Conservation (phyloP, 352 stramenopile species). For the Pythium sp. region DNA sequence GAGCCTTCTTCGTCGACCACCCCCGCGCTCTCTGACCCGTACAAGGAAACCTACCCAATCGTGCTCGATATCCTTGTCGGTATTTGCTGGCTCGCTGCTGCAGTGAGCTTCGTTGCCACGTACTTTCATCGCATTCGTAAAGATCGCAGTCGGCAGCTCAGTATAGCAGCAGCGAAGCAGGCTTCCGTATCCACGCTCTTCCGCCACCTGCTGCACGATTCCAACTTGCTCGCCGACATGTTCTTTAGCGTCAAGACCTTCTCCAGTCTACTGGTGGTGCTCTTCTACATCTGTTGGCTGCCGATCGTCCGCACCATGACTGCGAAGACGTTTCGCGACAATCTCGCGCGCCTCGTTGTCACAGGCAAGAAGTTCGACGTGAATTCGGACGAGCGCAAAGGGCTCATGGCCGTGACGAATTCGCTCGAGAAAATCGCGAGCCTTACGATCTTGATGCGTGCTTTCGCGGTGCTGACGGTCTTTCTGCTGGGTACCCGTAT, state of each 20-base stretch:
- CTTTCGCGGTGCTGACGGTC: conserved; percentile 31
- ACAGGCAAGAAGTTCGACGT: conserved; percentile 32
- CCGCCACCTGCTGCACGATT: background rate
- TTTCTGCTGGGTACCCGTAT: conserved; percentile 37
- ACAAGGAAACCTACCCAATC: conserved; percentile 19
- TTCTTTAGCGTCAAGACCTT: background rate
- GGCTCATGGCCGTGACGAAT: conserved; percentile 24
- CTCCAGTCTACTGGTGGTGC: conserved; percentile 17
- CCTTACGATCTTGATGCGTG: conserved; percentile 29
- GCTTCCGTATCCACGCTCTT: background rate
- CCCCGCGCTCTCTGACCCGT: conserved; percentile 32
- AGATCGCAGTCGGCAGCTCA: background rate
- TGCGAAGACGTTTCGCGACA: conserved; percentile 37
- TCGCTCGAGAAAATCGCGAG: conserved; percentile 24
- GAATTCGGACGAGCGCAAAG: conserved; percentile 27
- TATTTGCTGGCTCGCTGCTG: conserved; percentile 26
- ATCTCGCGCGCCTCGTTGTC: conserved; percentile 36
- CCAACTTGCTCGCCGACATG: background rate
- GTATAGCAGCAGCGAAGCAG: background rate
- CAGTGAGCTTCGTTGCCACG: background rate
- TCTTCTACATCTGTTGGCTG: conserved; percentile 35
- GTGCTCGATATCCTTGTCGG: conserved; percentile 36
- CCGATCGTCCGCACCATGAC: conserved; percentile 39
- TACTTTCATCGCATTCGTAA: background rate
- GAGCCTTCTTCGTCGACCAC: conserved; percentile 31